Base-by-base conservation (phyloP, 108 stramenopile genomes). In the Thalassiosira profunda region DNA sequence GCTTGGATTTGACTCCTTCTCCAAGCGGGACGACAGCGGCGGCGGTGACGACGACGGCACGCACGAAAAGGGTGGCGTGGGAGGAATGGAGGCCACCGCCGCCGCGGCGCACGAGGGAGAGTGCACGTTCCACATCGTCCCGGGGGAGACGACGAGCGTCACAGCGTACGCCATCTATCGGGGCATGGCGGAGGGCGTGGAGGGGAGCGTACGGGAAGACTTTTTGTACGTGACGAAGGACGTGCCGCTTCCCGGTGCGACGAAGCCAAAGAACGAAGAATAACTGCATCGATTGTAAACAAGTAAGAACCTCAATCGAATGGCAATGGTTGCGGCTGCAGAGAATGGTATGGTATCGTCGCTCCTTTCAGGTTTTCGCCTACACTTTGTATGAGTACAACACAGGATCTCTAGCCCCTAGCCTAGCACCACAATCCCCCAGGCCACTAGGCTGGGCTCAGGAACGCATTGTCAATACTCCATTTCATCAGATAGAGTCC, bases 1-100 rank as follows among this genome's bases (percentile, higher is more conserved):
- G 7, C 45, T 94, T 24, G 93, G 93, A 1, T 91, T 89, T 74
- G 80, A 85, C 24, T 87, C 68, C 6, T 80, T 80, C 36, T 35
- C 60, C 3, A 76, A 70, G 21, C 20, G 35, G 17, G 49, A 70
- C 8, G 28, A 33, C 11, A 48, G 36, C n/a, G 47, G 37, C 14
- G 33, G 26, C 8, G 49, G 2, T 4, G 38, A 58, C 5, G 61
- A 58, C 28, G 64, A 52, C 14, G 34, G 26, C 1, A 25, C n/a
- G 2, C 29, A 47, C 21, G 9, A 35, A 1, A 15, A 20, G 0
- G 62, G 18, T 17, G 44, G 43, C 15, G 59, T 44, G 25, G 21
- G 34, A 4, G 40, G 31, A 14, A 38, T 42, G 8, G 56, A 62
- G 18, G 58, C 58, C 14, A 63, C 44, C 14, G 28, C 20, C 14